phyloP scores from a whole-genome alignment of 2,329 filamentous ascomycete species.

The Tolypocladium capitatum region DNA sequence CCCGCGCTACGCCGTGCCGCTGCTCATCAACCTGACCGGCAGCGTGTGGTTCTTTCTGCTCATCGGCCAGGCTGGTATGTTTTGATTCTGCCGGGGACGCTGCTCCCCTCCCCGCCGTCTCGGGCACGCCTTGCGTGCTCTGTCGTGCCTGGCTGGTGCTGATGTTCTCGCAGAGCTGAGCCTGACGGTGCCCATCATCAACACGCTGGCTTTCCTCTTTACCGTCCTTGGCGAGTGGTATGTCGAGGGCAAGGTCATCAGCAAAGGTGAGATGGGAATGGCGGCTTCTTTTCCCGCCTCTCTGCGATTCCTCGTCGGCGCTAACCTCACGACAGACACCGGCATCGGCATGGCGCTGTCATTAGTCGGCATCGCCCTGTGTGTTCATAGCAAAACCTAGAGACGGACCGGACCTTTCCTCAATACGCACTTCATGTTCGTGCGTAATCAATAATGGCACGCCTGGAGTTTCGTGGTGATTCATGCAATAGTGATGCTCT shows the following conservation, averaged over 20 bases:
- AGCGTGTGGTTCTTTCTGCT: conserved; percentile 95
- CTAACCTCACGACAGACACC: conserved; percentile 44
- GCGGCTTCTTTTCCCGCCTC: background rate
- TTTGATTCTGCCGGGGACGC: no score
- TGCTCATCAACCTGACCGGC: conserved; percentile 80
- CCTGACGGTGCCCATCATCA: conserved; percentile 87
- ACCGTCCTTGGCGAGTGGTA: conserved; percentile 93
- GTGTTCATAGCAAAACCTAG: conserved; percentile 54
- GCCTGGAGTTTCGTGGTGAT: background rate
- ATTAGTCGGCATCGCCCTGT: conserved; percentile 66
- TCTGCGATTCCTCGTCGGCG: background rate
- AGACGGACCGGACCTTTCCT: background rate
- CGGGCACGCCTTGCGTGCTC: no score
- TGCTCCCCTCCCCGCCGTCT: no score
- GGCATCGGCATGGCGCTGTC: conserved; percentile 73
- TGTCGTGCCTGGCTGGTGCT: background rate
- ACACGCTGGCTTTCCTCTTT: conserved; percentile 89
- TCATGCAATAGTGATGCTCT: background rate
- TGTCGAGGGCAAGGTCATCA: conserved; percentile 83
- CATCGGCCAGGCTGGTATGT: conserved; percentile 80
- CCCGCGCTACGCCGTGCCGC: conserved; percentile 70
- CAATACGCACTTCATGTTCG: background rate
- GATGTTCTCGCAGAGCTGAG: conserved; percentile 54
- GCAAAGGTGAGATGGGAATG: conserved; percentile 42
- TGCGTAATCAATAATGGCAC: no score